These are phyloP conservation scores for Pyrus bretschneideri DNA, from an alignment of 306 rosid genomes.

Conservation along the genomic window DNA sequence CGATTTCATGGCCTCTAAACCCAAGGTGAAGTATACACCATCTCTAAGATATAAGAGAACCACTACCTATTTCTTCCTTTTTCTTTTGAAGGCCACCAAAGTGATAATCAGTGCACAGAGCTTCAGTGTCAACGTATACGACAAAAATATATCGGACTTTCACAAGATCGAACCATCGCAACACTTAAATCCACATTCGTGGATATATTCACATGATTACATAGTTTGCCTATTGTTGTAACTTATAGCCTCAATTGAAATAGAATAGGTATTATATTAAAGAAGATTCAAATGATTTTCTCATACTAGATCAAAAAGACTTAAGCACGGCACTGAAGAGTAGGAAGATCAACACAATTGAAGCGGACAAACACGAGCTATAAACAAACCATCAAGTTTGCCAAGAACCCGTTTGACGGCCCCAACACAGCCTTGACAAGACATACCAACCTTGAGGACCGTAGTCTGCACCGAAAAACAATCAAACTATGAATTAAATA, in stretches of 20 bases:
- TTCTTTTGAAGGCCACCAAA: neutral
- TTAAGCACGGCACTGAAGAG: neutral
- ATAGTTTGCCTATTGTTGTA: neutral
- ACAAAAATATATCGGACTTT: neutral
- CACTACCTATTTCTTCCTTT: neutral
- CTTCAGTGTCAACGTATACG: neutral
- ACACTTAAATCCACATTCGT: neutral
- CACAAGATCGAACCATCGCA: neutral
- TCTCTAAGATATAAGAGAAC: neutral
- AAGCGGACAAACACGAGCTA: neutral
- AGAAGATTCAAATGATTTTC: neutral
- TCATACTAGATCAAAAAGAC: neutral
- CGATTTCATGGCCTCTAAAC: neutral
- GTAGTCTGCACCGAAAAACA: constrained; percentile 52
- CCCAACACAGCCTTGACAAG: constrained; percentile 86
- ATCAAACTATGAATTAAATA: neutral
- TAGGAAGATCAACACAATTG: neutral
- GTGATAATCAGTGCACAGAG: neutral
- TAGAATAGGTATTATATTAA: neutral
- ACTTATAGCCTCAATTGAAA: neutral
- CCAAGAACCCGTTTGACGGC: constrained; percentile 92
- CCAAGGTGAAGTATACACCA: neutral
- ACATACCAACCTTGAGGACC: constrained; percentile 88
- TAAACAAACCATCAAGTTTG: constrained; percentile 68
- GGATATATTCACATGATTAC: too few relatives aligned